A percentile compares a stretch with the other conserved stretches of the same genome.
Evolutionary conservation across 225 moss, liverwort and hornwort species (phyloP).

Genomic region (Polytrichum formosum): DNA sequence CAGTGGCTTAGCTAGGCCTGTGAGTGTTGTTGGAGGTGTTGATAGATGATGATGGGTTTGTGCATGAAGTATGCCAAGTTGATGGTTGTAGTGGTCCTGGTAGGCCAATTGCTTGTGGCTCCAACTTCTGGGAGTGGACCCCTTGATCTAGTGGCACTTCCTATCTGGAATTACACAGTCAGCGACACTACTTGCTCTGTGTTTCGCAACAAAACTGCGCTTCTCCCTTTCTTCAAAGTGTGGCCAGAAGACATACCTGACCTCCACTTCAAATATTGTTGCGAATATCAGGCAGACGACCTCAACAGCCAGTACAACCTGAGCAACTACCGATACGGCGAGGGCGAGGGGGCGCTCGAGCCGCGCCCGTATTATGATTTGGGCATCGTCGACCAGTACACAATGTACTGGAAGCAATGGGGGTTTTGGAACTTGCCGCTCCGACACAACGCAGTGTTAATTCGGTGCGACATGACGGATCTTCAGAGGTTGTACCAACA

Average conservation of each 20-base stretch:
- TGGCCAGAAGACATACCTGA: slow-evolving; percentile 27
- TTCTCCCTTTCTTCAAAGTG: slow-evolving; percentile 15
- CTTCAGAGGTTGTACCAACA: slow-evolving; percentile 17
- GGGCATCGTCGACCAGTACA: slow-evolving; percentile 18
- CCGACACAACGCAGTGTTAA: neutral
- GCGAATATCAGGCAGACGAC: slow-evolving; percentile 16
- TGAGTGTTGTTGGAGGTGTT: no score
- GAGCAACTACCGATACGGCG: slow-evolving; percentile 26
- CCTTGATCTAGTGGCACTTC: no score
- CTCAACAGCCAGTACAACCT: slow-evolving; percentile 4
- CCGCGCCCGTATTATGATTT: slow-evolving; percentile 41
- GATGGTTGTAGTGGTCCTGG: no score
- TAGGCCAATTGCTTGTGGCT: no score
- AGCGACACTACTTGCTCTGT: no score
- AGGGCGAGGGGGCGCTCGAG: slow-evolving; percentile 20
- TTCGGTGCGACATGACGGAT: slow-evolving; percentile 15
- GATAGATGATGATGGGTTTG: no score
- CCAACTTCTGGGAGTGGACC: no score
- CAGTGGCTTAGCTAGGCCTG: no score
- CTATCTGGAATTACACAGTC: no score
- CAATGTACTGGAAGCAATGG: slow-evolving; percentile 36
- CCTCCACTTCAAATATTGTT: slow-evolving; percentile 13
- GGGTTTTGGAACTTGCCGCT: slow-evolving; percentile 20
- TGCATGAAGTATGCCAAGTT: no score
- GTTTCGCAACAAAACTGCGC: slow-evolving; percentile 19